Percentiles rank a stretch among this genome's conserved stretches.
Conservation (phyloP, 176 grass and related monocot genomes). For the Cymbopogon citratus region DNA sequence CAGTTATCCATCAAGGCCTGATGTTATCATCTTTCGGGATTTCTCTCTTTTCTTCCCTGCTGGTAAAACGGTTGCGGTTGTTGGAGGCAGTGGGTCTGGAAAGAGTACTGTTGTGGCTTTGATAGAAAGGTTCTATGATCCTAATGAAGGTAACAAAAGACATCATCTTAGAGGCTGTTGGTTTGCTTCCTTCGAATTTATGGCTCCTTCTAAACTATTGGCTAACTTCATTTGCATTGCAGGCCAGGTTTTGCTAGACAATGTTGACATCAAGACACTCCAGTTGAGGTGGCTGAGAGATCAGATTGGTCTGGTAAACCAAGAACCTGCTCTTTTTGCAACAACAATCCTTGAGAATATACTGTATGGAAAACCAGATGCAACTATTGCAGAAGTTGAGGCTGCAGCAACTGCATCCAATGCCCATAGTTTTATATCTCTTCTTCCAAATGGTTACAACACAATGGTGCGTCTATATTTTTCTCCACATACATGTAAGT, state of each 20-base stretch:
- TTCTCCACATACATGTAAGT: neutral
- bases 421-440: slow-evolving; percentile 90
- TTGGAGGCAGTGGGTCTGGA: slow-evolving; percentile 97
- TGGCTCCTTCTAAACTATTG: neutral
- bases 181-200: neutral
- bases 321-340: slow-evolving; percentile 97
- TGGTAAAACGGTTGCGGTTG: slow-evolving; percentile 85
- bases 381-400: slow-evolving; percentile 84
- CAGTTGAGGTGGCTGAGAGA: slow-evolving; percentile 89
- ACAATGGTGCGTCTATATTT: slow-evolving; percentile 55
- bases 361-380: slow-evolving; percentile 90
- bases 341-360: slow-evolving; percentile 95
- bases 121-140: slow-evolving; percentile 99
- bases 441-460: slow-evolving; percentile 86
- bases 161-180: neutral
- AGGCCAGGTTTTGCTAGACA: slow-evolving; percentile 94
- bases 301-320: slow-evolving; percentile 96
- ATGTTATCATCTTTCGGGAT: slow-evolving; percentile 91
- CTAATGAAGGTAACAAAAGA: slow-evolving; percentile 69
- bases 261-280: slow-evolving; percentile 93
- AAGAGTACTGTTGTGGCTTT: slow-evolving; percentile 95
- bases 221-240: slow-evolving; percentile 15
- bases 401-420: slow-evolving; percentile 83
- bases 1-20: slow-evolving; percentile 91
- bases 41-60: slow-evolving; percentile 98